Evolutionary conservation across 2,329 filamentous ascomycete genomes (phyloP).

Genomic region (Eurotiales sp.): DNA sequence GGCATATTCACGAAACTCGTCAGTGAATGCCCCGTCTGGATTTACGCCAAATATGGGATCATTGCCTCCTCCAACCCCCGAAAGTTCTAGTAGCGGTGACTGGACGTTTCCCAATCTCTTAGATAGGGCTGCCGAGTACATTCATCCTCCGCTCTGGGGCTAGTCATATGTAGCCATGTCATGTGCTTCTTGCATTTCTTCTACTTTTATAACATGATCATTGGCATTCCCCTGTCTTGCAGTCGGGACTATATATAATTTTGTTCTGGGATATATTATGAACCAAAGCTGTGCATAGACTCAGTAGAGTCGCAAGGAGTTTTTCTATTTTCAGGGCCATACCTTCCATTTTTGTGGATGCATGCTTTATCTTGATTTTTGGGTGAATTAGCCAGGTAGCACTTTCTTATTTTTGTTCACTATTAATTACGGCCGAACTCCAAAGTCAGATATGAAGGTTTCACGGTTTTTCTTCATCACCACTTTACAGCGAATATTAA

Average conservation of each 20-base stretch:
- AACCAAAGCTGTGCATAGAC: conserved; percentile 1
- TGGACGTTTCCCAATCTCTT: conserved; percentile 45
- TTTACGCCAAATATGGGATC: conserved; percentile 32
- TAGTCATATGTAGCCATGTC: conserved; percentile 11
- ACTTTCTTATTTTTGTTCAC: neutral
- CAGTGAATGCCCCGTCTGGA: conserved; percentile 6
- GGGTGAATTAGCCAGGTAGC: neutral
- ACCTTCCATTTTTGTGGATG: neutral
- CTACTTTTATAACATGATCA: neutral
- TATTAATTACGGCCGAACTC: neutral
- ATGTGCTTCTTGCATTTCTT: neutral
- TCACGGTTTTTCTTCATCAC: too few relatives aligned
- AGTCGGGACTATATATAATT: neutral
- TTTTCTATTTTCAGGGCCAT: neutral
- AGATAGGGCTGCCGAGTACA: conserved; percentile 46
- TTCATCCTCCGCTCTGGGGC: conserved; percentile 45
- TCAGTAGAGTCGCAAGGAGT: neutral
- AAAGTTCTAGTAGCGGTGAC: conserved; percentile 45
- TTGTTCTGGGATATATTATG: neutral
- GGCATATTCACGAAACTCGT: conserved; percentile 6
- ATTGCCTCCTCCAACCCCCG: conserved; percentile 44
- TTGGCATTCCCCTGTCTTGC: neutral
- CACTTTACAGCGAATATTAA: too few relatives aligned
- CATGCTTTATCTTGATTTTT: neutral
- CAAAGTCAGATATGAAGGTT: too few relatives aligned